Evolutionary conservation across 176 grass and related monocot species (phyloP), one percentile per base, ranked within the genome.

Genomic region (Paspalum notatum): DNA sequence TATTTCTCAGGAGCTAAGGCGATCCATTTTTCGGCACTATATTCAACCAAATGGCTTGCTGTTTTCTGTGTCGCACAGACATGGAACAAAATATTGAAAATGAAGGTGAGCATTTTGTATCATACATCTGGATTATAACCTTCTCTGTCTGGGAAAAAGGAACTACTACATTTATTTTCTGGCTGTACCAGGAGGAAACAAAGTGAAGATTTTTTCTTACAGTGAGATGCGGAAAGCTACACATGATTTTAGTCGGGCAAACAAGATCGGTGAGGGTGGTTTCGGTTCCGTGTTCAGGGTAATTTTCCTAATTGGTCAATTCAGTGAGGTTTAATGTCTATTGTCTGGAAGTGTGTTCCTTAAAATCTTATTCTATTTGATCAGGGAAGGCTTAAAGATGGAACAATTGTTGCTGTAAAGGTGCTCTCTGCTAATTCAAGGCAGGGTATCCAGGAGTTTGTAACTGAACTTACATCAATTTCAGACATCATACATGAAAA

Each of bases 221-320:
- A 82, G 42, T 71, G 94, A 92, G 78, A 62, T 97, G 82, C 92
- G 80, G 46, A 94, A 86, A 65, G 91, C 91, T 70, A 97, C 94
- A 10, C 82, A 85, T 79, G 84, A 55, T 86, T 97, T 97, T 81
- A 92, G 82, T 81, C 60, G 70, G 44, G 82, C 89, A 43, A 94
- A 91, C 77, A 97, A 97, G 56, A 69, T 97, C 27, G 94, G 94
- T 21, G 87, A 94, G 79, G 94, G 94, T 1, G 94, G 94, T 80
- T 97, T 94, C 15, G 89, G 94, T 84, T 86, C 91, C 1, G 94
- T 97, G 4, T 94, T 94, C 78, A 90, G 84, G 89, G 94, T 97
- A 88, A 82, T 63, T 85, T 87, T 4, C 66, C 44, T 4, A 77
- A 9, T 56, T 85, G 64, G 6, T 57, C 18, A 32, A 17, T 59